Evolutionary conservation across 306 rosid genomes (phyloP).

Genomic region (Mucuna pruriens): DNA sequence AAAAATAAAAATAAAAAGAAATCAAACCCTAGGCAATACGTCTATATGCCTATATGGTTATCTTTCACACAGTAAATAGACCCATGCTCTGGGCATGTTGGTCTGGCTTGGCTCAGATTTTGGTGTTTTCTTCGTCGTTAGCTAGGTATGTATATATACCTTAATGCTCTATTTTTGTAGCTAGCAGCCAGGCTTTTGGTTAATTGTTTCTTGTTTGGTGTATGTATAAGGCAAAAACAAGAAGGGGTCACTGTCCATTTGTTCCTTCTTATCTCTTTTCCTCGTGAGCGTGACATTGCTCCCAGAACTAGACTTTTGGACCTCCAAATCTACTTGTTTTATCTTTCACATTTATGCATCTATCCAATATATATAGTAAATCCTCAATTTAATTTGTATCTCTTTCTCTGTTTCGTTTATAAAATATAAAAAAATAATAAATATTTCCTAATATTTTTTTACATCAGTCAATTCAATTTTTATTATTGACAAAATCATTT

Average conservation of each 20-base stretch:
- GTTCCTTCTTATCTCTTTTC: conserved; percentile 68
- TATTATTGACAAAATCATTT: too few species aligned
- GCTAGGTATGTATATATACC: not conserved
- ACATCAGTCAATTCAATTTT: too few species aligned
- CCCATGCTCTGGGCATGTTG: conserved; percentile 3
- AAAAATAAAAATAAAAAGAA: not conserved
- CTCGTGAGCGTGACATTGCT: conserved; percentile 63
- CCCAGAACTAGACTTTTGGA: conserved; percentile 48
- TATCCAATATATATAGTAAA: not conserved
- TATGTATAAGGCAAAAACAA: conserved; percentile 16
- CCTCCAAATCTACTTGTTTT: conserved; percentile 49
- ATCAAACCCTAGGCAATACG: not conserved
- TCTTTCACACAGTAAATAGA: conserved; percentile 39
- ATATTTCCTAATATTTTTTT: too few species aligned
- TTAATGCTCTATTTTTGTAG: not conserved
- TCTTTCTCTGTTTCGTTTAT: too few species aligned
- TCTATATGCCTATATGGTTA: too few species aligned
- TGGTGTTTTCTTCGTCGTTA: conserved; percentile 31
- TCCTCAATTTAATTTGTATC: too few species aligned
- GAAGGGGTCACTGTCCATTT: conserved; percentile 66
- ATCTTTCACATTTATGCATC: conserved; percentile 7
- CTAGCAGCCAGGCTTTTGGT: conserved; percentile 33
- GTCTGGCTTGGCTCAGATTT: conserved; percentile 35
- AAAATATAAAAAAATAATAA: too few species aligned
- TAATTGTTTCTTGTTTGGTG: conserved; percentile 44